phyloP scores from a whole-genome alignment of 2,329 filamentous ascomycete species.

The Aspergillus sp. region DNA sequence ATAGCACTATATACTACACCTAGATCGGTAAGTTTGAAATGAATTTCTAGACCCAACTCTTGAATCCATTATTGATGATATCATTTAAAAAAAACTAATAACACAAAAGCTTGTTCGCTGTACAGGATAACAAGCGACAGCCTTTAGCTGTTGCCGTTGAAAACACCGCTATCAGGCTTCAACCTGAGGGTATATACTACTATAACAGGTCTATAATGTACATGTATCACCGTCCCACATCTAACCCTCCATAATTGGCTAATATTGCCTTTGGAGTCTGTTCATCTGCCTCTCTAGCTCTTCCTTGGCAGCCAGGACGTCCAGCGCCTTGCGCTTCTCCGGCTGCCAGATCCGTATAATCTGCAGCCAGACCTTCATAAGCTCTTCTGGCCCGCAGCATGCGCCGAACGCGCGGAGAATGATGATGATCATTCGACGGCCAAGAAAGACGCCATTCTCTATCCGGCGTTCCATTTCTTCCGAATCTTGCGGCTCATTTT shows the following conservation, averaged over 20 bases:
- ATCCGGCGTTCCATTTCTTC: conserved; percentile 34
- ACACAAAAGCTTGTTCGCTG: conserved; percentile 8
- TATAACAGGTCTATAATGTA: conserved; percentile 31
- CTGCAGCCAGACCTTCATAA: conserved; percentile 42
- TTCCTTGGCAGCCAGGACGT: conserved; percentile 40
- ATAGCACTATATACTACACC: no score
- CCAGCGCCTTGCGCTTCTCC: conserved; percentile 36
- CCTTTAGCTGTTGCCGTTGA: neutral
- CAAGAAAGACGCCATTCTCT: conserved; percentile 45
- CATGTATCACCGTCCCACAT: conserved; percentile 21
- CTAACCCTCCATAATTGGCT: neutral
- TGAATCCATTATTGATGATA: neutral
- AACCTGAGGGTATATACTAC: conserved; percentile 21
- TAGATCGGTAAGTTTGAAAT: no score
- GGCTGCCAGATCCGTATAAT: conserved; percentile 46
- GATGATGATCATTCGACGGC: conserved; percentile 42
- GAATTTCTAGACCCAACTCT: no score
- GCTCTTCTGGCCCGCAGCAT: conserved; percentile 39
- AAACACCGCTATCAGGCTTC: conserved; percentile 9
- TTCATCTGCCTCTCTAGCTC: conserved; percentile 41
- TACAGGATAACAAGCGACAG: conserved; percentile 10
- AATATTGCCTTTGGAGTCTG: conserved; percentile 14
- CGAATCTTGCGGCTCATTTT: conserved; percentile 11
- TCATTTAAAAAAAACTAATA: neutral
- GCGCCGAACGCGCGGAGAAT: conserved; percentile 44